These are phyloP conservation scores for Acacia confusa DNA, from an alignment of 306 rosid genomes.

Conservation along the genomic window DNA sequence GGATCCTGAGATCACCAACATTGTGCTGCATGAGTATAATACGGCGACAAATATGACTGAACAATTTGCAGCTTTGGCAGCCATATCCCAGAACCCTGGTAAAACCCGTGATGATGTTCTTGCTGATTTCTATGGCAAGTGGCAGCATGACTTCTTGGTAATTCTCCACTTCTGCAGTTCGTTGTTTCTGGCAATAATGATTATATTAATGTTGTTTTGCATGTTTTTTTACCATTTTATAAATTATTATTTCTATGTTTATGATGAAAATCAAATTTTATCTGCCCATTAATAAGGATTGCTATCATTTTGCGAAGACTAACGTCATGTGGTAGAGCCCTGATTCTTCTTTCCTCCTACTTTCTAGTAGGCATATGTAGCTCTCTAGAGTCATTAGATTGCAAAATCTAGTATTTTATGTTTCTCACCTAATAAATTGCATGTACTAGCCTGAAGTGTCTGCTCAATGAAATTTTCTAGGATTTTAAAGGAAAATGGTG, in stretches of 20 bases:
- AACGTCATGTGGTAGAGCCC: neutral
- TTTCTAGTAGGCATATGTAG: neutral
- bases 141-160: slow-evolving; percentile 95
- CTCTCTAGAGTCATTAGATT: slow-evolving; percentile 2
- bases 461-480: neutral
- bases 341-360: slow-evolving; percentile 1
- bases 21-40: slow-evolving; percentile 67
- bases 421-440: neutral
- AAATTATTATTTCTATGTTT: slow-evolving; percentile 1
- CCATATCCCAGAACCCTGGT: slow-evolving; percentile 86
- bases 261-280: slow-evolving; percentile 6
- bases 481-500: slow-evolving; percentile 4
- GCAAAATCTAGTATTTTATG: slow-evolving; percentile 5
- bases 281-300: neutral
- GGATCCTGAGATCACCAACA: slow-evolving; percentile 52
- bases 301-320: neutral
- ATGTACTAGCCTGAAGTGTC: neutral
- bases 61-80: slow-evolving; percentile 92
- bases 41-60: slow-evolving; percentile 97
- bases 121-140: slow-evolving; percentile 81
- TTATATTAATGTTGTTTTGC: neutral
- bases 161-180: neutral
- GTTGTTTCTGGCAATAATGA: too few species aligned
- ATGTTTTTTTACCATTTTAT: slow-evolving; percentile 7
- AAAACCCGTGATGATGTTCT: slow-evolving; percentile 79